A percentile compares a stretch with the other conserved stretches of the same genome.
Conservation (phyloP, 805 yeast genomes). For the Ascoidea asiatica region DNA sequence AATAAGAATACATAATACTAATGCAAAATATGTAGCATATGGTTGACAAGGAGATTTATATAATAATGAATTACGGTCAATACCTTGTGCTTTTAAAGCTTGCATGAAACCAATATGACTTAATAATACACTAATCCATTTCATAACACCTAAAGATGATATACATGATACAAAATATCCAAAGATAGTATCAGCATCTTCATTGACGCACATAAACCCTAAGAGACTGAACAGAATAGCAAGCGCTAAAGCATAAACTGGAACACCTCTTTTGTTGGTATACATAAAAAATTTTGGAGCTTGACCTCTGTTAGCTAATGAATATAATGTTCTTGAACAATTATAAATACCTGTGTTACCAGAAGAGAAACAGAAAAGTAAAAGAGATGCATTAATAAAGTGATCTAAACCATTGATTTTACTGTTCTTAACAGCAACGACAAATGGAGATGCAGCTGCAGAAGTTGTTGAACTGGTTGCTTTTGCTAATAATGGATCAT, state of each 20-base stretch:
- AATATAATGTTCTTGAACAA: constrained; percentile 21
- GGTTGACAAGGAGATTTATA: constrained; percentile 63
- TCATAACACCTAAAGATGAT: constrained; percentile 18
- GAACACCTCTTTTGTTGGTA: constrained; percentile 21
- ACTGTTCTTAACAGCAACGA: constrained; percentile 23
- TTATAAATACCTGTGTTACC: constrained; percentile 19
- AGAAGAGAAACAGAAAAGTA: constrained; percentile 27
- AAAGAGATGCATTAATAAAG: constrained; percentile 24
- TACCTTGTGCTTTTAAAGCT: constrained; percentile 28
- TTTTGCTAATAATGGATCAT: constrained; percentile 14
- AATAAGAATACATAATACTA: constrained; percentile 38
- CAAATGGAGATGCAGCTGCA: constrained; percentile 26
- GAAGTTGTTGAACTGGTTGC: constrained; percentile 18
- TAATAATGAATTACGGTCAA: constrained; percentile 32
- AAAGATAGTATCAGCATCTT: constrained; percentile 18
- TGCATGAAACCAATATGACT: constrained; percentile 19
- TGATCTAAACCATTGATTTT: constrained; percentile 22
- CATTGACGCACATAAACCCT: constrained; percentile 20
- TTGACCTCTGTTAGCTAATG: constrained; percentile 23
- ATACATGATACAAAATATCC: constrained; percentile 22
- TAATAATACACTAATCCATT: constrained; percentile 20
- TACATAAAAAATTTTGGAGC: constrained; percentile 23
- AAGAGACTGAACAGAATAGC: constrained; percentile 20
- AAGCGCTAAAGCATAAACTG: constrained; percentile 18
- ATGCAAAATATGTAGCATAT: constrained; percentile 47